These are phyloP conservation scores for Metarhizium robertsii DNA, from an alignment of 2,329 filamentous ascomycete genomes.

Conservation along the genomic window DNA sequence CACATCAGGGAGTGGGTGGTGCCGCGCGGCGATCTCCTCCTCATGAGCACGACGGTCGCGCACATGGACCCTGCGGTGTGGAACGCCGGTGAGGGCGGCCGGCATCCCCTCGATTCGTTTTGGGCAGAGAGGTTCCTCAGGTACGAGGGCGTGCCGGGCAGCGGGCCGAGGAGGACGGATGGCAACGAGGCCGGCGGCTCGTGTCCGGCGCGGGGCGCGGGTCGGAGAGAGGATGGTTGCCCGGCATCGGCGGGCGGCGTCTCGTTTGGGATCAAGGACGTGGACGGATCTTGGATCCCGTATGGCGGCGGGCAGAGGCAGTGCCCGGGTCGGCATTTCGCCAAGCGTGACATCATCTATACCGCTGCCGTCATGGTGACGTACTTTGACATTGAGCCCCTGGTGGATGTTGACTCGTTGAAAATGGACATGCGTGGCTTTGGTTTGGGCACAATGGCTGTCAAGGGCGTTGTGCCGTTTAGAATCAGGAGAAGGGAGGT, in stretches of 20 bases:
- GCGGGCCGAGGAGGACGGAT: neutral
- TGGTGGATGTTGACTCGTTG: neutral
- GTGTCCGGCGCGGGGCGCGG: neutral
- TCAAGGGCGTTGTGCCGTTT: neutral
- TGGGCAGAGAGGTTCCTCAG: neutral
- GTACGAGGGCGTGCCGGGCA: neutral
- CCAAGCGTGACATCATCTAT: neutral
- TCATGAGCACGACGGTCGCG: neutral
- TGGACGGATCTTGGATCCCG: conserved; percentile 1
- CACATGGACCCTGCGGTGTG: neutral
- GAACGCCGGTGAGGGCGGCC: neutral
- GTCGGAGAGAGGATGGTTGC: neutral
- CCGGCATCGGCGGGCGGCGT: no score
- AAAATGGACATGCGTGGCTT: neutral
- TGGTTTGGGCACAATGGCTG: neutral
- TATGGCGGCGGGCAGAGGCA: conserved; percentile 1
- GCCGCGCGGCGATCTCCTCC: neutral
- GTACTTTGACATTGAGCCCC: neutral
- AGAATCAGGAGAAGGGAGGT: neutral
- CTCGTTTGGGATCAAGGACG: neutral
- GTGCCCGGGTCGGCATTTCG: conserved; percentile 3
- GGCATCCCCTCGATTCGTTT: neutral
- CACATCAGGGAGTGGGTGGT: neutral
- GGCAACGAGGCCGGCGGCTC: neutral
- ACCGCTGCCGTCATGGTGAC: neutral